Base-by-base conservation (phyloP, 2,329 filamentous ascomycete species). In the Hawksworthiomyces lignivorus region DNA sequence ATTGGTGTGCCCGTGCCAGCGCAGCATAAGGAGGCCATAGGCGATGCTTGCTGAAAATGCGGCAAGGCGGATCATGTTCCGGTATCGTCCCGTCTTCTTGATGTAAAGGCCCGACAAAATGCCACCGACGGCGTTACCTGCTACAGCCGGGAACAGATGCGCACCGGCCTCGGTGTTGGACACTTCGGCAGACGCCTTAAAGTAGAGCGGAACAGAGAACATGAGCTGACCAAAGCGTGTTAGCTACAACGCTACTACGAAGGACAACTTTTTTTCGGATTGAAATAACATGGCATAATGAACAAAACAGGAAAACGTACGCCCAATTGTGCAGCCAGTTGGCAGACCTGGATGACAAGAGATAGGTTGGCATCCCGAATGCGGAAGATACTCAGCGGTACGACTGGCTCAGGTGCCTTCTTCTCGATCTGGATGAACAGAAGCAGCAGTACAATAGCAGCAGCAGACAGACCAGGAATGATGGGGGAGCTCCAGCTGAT, bases 141-240 rank as follows among this genome's bases (percentile, higher is more conserved):
- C 59, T 0, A 87, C 80, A 0, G 82, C 77, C 0, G 82, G 82
- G 30, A 86, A 68, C 0, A 87, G 62, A 50, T 84, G 77, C 0
- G 73, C 59, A 0, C 72, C 72, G 0, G 81, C 78, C 2, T 64
- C 60, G 0, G 80, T 77, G 33, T 73, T 77, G 1, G 74, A 77
- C 3, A 69, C 70, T 1, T 67, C 62, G 5, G 71, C 62, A 0
- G 80, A 80, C 1, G 82, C 72, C 44, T 83, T 77, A 48, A 86
- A 87, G 59, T 86, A 86, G 0, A 86, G 58, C 0, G 82, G 82
- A 0, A 85, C 71, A 0, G 72, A 70, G 41, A 78, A 80, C 73
- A 84, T 79, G 54, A 80, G 65, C 60, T 69, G 45, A 26, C 24
- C 8, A 26, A 18, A 24, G 15, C n/a, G n/a, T n/a, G n/a, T n/a